phyloP scores from a whole-genome alignment of 768 basidiomycete species.

The Butyriboletus loyo region DNA sequence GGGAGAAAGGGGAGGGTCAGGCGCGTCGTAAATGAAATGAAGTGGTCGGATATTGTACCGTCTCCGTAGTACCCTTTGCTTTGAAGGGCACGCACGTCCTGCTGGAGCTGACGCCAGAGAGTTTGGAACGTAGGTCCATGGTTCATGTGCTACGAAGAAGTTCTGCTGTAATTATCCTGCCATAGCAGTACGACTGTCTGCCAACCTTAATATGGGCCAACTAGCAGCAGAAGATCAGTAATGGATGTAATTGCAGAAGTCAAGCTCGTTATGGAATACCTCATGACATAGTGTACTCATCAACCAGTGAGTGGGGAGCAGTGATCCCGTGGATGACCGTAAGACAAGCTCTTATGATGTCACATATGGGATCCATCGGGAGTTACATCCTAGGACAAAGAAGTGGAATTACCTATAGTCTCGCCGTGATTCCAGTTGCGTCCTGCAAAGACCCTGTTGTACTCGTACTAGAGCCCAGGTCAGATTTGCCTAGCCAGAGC shows the following conservation, averaged over 20 bases:
- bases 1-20: slow-evolving; percentile 5
- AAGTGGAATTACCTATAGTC: slow-evolving; percentile 53
- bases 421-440: slow-evolving; percentile 86
- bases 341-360: slow-evolving; percentile 64
- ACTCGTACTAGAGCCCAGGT: slow-evolving; percentile 56
- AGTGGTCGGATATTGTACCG: slow-evolving; percentile 40
- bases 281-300: slow-evolving; percentile 83
- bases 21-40: not conserved
- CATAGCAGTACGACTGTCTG: not conserved
- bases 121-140: slow-evolving; percentile 76
- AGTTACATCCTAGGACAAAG: not conserved
- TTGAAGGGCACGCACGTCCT: slow-evolving; percentile 70
- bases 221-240: slow-evolving; percentile 35
- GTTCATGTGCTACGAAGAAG: slow-evolving; percentile 62
- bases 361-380: not conserved
- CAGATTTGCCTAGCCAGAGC: not conserved
- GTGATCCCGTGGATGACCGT: slow-evolving; percentile 55
- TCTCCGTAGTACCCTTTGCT: slow-evolving; percentile 79
- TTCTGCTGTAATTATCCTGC: not conserved
- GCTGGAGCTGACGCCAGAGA: slow-evolving; percentile 63
- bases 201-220: slow-evolving; percentile 78
- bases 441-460: slow-evolving; percentile 74
- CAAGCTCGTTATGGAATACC: slow-evolving; percentile 39
- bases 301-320: slow-evolving; percentile 62
- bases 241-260: not conserved